phyloP scores from a whole-genome alignment of 306 rosid genomes.

The Castanospermum australe region DNA sequence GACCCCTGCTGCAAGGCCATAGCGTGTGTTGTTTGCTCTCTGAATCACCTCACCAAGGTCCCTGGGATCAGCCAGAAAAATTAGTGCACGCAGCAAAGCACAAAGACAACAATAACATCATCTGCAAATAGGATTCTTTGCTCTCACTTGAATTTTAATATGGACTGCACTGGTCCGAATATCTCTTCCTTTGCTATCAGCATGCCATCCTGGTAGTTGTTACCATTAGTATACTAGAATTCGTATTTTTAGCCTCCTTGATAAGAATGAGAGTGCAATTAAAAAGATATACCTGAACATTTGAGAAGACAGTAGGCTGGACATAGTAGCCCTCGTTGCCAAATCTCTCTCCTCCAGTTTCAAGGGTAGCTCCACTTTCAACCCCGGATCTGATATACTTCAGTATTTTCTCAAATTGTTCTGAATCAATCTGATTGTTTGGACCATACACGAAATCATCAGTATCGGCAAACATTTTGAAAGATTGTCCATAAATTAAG shows the following conservation, averaged over 20 bases:
- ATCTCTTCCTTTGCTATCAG: slow-evolving; percentile 74
- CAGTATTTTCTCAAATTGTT: slow-evolving; percentile 69
- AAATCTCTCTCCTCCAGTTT: slow-evolving; percentile 67
- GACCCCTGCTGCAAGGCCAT: slow-evolving; percentile 84
- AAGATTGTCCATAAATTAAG: background rate
- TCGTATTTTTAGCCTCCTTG: background rate
- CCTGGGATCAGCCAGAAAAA: slow-evolving; percentile 33
- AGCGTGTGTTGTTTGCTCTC: slow-evolving; percentile 59
- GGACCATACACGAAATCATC: slow-evolving; percentile 8
- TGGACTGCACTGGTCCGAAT: slow-evolving; percentile 80
- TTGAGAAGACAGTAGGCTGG: slow-evolving; percentile 80
- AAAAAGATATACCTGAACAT: slow-evolving; percentile 53
- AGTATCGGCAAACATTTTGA: background rate
- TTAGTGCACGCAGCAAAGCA: background rate
- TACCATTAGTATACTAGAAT: background rate
- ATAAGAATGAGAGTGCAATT: background rate
- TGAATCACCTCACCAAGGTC: slow-evolving; percentile 57
- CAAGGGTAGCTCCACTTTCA: slow-evolving; percentile 70
- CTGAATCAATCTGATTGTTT: slow-evolving; percentile 55
- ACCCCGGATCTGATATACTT: slow-evolving; percentile 59
- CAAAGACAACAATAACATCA: background rate
- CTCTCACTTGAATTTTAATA: slow-evolving; percentile 69
- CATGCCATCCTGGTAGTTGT: slow-evolving; percentile 63
- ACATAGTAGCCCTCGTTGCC: slow-evolving; percentile 64
- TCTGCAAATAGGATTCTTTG: background rate